These are phyloP conservation scores for Aspergillus sp. DNA, from an alignment of 2,329 filamentous ascomycete genomes.

Conservation along the genomic window DNA sequence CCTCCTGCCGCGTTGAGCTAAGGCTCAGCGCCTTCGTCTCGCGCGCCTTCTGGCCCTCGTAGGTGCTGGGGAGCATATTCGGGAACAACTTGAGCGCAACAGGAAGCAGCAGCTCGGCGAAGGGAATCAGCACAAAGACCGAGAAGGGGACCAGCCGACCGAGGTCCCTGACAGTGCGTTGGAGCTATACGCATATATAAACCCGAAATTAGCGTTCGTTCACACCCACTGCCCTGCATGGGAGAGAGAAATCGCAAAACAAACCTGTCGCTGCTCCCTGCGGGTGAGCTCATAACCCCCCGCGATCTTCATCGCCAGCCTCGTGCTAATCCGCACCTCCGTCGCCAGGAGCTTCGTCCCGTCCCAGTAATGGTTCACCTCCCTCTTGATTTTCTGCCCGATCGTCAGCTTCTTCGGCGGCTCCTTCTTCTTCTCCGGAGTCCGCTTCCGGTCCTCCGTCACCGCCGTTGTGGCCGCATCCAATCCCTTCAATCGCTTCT, in stretches of 20 bases:
- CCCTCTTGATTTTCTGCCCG: slow-evolving; percentile 89
- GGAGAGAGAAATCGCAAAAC: slow-evolving; percentile 10
- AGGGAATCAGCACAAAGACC: slow-evolving; percentile 92
- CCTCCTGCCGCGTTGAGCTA: slow-evolving; percentile 81
- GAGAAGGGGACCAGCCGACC: slow-evolving; percentile 90
- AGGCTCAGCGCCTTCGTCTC: slow-evolving; percentile 77
- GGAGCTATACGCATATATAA: slow-evolving; percentile 43
- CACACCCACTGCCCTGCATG: too few relatives aligned
- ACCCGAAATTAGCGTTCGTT: neutral
- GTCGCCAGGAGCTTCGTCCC: slow-evolving; percentile 89
- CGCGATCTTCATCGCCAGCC: slow-evolving; percentile 91
- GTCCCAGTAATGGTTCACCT: slow-evolving; percentile 93
- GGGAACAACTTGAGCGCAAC: slow-evolving; percentile 91
- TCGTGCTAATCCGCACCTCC: slow-evolving; percentile 86
- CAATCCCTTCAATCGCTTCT: slow-evolving; percentile 51
- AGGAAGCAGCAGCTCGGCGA: slow-evolving; percentile 85
- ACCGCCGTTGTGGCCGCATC: slow-evolving; percentile 49
- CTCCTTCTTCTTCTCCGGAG: slow-evolving; percentile 54
- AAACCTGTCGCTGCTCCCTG: slow-evolving; percentile 76
- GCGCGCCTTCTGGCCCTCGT: slow-evolving; percentile 82
- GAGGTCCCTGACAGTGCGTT: slow-evolving; percentile 87
- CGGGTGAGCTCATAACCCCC: slow-evolving; percentile 93
- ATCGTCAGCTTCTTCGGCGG: slow-evolving; percentile 80
- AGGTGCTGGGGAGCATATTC: slow-evolving; percentile 94
- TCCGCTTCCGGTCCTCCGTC: slow-evolving; percentile 44